phyloP scores from a whole-genome alignment of 2,329 filamentous ascomycete species.

The Xylariales sp. region DNA sequence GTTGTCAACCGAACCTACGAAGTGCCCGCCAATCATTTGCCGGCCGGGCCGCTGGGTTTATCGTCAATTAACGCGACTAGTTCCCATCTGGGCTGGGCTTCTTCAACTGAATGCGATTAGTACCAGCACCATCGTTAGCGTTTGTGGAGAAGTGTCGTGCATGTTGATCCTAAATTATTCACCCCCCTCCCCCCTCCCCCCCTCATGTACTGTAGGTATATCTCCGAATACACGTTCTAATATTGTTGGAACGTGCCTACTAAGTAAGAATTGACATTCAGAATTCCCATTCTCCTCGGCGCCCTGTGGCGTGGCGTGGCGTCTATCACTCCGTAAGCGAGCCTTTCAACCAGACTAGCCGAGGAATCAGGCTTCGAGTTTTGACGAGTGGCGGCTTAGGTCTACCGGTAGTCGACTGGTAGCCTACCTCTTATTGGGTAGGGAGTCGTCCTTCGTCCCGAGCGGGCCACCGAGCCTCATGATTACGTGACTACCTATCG shows the following conservation, averaged over 20 bases:
- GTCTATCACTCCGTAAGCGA: background rate
- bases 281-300: background rate
- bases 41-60: constrained; percentile 11
- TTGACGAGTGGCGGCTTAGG: background rate
- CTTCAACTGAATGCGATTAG: constrained; percentile 3
- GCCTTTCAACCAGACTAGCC: background rate
- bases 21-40: constrained; percentile 27
- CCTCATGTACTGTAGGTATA: background rate
- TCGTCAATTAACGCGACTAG: constrained; percentile 7
- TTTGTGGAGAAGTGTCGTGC: constrained; percentile 5
- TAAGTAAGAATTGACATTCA: background rate
- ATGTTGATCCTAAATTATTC: background rate
- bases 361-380: background rate
- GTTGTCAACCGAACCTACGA: constrained; percentile 5
- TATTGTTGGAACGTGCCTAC: background rate
- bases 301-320: background rate
- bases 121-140: constrained; percentile 1
- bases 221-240: background rate
- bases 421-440: background rate
- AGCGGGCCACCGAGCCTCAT: constrained; percentile 25
- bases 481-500: constrained; percentile 6
- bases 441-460: background rate
- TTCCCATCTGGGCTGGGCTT: background rate
- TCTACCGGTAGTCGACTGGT: background rate
- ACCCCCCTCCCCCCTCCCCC: background rate